Base-by-base conservation (phyloP, 495 filamentous ascomycete genomes). In the Antarctomyces pellizariae region DNA sequence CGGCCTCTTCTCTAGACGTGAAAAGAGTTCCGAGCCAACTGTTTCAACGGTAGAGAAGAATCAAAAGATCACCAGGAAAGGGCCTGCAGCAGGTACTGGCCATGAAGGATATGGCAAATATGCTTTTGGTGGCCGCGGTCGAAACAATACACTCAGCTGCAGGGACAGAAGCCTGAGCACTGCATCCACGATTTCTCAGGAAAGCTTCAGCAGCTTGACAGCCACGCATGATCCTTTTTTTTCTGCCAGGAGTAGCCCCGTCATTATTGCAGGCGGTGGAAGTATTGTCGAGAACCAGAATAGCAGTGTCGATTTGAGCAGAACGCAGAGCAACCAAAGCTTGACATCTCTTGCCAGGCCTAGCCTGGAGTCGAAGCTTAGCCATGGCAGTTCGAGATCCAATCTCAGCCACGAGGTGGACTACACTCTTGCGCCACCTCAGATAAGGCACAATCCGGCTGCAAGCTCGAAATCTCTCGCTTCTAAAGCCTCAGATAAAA, bases 81-180 rank as follows among this genome's bases (percentile, higher is more conserved):
- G 86, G 0, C 86, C 86, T 10, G 64, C 60, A 4, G 86, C 86
- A 16, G 89, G 86, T 18, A 99, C 89, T 17, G 86, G 86, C 2
- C 80, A 95, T 47, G 86, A 95, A 53, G 86, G 84, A 23, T 95
- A 95, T 44, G 79, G 82, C 5, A 73, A 65, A 42, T 89, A 65
- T 57, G 43, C 50, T 2, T 38, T 53, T 6, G 57, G 63, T 25
- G 62, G 70, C 18, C 59, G 69, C 19, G 75, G 70, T 36, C 64
- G 53, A 22, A 65, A 57, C 32, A 42, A 53, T 14, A 49, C 52
- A n/a, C 16, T 46, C 41, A 27, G 44, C 47, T 16, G 43, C 43
- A n/a, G 59, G 52, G 46, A 53, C 14, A 44, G 59, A 20, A 62
- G 56, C 27, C 48, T 50, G 11, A 51, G 48, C 22, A 18, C 10